Conservation (phyloP, 2,329 filamentous ascomycete genomes). For the Diaporthe longicolla region DNA sequence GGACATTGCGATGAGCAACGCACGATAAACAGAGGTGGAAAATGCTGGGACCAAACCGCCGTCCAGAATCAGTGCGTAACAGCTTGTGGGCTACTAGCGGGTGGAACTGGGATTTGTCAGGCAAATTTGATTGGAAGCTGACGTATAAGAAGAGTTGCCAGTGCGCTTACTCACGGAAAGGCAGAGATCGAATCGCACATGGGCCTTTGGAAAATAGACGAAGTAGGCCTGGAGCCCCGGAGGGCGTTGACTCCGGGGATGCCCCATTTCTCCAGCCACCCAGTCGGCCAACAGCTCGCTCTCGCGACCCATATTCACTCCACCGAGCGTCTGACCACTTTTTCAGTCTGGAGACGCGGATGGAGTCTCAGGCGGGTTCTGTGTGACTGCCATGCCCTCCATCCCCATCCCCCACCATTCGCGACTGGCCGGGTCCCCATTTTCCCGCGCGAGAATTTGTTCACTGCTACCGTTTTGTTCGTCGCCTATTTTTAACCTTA, state of each 20-base stretch:
- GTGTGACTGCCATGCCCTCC: not conserved
- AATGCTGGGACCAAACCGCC: no score
- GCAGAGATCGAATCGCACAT: no score
- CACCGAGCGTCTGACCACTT: not conserved
- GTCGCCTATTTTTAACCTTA: conserved; percentile 24
- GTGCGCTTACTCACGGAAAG: no score
- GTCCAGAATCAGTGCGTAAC: no score
- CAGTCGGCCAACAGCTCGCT: not conserved
- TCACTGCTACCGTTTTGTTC: not conserved
- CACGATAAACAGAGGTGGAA: no score
- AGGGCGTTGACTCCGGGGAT: not conserved
- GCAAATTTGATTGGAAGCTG: no score
- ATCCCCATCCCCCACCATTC: not conserved
- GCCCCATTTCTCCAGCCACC: not conserved
- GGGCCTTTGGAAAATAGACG: no score
- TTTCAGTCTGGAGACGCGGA: conserved; percentile 24
- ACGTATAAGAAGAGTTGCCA: no score
- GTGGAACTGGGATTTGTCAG: no score
- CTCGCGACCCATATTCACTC: not conserved
- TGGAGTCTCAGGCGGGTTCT: conserved; percentile 15
- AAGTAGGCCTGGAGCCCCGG: no score
- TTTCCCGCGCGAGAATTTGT: not conserved
- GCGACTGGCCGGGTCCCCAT: not conserved
- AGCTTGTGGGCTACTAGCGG: no score
- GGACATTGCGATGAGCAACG: no score